A percentile compares a stretch with the other conserved stretches of the same genome.
These are phyloP conservation scores for Umbellularia californica DNA, from an alignment of 164 flowering plant species.

Conservation along the genomic window DNA sequence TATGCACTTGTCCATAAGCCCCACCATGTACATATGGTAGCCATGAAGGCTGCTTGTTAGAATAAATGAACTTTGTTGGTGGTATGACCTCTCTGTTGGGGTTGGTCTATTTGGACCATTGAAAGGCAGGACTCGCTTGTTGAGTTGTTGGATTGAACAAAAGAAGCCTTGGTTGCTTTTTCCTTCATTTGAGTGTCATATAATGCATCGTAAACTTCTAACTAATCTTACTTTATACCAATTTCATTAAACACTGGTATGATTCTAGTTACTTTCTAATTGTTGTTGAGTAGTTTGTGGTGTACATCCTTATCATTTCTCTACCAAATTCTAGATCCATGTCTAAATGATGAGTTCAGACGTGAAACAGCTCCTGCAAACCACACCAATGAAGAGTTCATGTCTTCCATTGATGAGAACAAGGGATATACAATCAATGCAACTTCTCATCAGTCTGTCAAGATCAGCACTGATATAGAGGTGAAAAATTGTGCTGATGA, in stretches of 20 bases:
- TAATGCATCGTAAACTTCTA: not conserved
- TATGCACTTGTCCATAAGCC: no score
- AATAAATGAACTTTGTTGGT: not conserved
- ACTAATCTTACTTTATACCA: not conserved
- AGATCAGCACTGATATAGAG: conserved; percentile 4
- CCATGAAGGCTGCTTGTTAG: not conserved
- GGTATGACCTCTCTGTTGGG: not conserved
- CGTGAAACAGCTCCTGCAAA: not conserved
- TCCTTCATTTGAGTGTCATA: not conserved
- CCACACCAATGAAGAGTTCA: conserved; percentile 14
- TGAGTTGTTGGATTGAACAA: not conserved
- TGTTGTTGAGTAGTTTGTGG: not conserved
- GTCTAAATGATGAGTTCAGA: conserved; percentile 21
- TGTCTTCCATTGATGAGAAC: not conserved
- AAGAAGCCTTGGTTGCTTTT: not conserved
- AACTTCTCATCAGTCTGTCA: conserved; percentile 4
- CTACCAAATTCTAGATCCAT: not conserved
- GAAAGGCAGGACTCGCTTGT: not conserved
- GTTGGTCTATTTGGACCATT: not conserved
- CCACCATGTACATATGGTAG: no score
- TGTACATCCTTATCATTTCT: not conserved
- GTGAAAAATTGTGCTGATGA: conserved; percentile 5
- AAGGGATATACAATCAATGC: conserved; percentile 7
- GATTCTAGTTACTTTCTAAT: not conserved
- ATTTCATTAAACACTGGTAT: not conserved